Evolutionary conservation across 768 basidiomycete genomes (phyloP).

Genomic region (Tricholoma flavovirens): DNA sequence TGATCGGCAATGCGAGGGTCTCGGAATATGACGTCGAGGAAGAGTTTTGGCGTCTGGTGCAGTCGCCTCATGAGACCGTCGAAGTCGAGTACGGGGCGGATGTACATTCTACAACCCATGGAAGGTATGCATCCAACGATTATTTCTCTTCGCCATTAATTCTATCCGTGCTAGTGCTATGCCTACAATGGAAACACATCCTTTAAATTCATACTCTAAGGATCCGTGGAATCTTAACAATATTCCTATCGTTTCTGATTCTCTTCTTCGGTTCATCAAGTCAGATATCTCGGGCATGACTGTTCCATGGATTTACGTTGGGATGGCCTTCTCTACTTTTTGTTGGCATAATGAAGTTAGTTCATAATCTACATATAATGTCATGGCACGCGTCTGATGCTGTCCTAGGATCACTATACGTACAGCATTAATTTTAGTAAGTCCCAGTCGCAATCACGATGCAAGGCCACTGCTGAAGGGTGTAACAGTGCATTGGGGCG

Average conservation of each 20-base stretch:
- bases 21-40: constrained; percentile 88
- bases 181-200: constrained; percentile 93
- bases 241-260: constrained; percentile 88
- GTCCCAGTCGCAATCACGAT: constrained; percentile 23
- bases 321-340: constrained; percentile 98
- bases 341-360: constrained; percentile 98
- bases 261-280: constrained; percentile 94
- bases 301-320: constrained; percentile 98
- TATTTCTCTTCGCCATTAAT: constrained; percentile 2
- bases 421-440: constrained; percentile 92
- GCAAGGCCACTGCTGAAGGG: constrained; percentile 9
- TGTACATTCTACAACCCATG: constrained; percentile 94
- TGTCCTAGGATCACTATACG: constrained; percentile 88
- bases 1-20: constrained; percentile 57
- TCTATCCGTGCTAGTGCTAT: constrained; percentile 60
- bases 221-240: constrained; percentile 99
- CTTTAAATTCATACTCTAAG: constrained; percentile 76
- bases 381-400: background rate
- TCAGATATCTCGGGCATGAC: constrained; percentile 99
- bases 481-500: constrained; percentile 90
- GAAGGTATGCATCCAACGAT: constrained; percentile 56
- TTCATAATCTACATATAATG: background rate
- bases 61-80: constrained; percentile 83
- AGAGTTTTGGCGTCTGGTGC: constrained; percentile 96
- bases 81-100: constrained; percentile 99